Evolutionary conservation across 345 rosid genomes (phyloP).

Genomic region (Mercurialis annua): DNA sequence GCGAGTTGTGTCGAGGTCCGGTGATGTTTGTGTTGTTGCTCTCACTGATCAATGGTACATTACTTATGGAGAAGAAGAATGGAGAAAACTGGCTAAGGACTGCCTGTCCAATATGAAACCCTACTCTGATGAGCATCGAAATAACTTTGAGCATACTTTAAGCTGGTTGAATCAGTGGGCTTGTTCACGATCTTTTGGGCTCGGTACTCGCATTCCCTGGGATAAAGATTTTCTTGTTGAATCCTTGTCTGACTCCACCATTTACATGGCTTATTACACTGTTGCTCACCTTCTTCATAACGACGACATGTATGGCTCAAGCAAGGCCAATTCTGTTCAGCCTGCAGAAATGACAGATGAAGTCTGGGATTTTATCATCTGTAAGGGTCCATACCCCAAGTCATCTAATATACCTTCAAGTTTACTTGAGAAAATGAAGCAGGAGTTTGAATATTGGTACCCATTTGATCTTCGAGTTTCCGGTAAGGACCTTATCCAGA

Average conservation of each 20-base stretch:
- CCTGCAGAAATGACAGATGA: constrained; percentile 84
- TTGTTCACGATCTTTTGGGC: constrained; percentile 96
- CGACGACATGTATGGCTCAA: constrained; percentile 70
- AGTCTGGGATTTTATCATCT: constrained; percentile 85
- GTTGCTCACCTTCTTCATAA: constrained; percentile 76
- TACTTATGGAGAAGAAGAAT: constrained; percentile 79
- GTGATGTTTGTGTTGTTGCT: constrained; percentile 98
- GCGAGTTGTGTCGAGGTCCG: constrained; percentile 87
- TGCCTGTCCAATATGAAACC: constrained; percentile 76
- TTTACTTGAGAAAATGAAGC: constrained; percentile 75
- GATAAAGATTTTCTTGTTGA: constrained; percentile 86
- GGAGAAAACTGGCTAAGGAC: constrained; percentile 71
- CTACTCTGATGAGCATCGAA: constrained; percentile 75
- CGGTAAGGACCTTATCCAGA: constrained; percentile 96
- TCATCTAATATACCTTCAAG: constrained; percentile 57
- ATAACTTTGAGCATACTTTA: constrained; percentile 87
- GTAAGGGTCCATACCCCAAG: constrained; percentile 64
- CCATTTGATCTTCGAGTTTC: constrained; percentile 95
- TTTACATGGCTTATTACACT: constrained; percentile 92
- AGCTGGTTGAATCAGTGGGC: constrained; percentile 99
- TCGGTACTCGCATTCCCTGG: constrained; percentile 97
- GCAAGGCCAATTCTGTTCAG: constrained; percentile 37
- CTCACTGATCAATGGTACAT: constrained; percentile 98
- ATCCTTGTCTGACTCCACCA: constrained; percentile 88
- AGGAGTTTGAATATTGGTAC: constrained; percentile 95